Conservation (phyloP, 371 early-diverging fungal genomes). For the Mortierella sp. region DNA sequence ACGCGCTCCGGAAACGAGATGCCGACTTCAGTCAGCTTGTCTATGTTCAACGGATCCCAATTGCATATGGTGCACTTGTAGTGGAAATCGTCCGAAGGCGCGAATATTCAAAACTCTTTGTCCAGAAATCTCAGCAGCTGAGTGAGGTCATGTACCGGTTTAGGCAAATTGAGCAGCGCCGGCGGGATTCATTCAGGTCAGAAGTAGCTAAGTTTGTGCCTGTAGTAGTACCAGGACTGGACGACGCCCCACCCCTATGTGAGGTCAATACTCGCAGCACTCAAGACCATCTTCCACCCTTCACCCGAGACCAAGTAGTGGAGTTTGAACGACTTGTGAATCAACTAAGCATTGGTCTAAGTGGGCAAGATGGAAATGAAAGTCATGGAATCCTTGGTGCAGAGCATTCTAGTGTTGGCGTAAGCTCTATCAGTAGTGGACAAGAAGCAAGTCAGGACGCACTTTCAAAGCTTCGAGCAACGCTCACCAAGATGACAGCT, state of each 20-base stretch:
- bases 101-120: constrained; percentile 71
- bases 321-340: constrained; percentile 61
- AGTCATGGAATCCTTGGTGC: constrained; percentile 11
- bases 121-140: constrained; percentile 68
- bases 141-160: constrained; percentile 75
- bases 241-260: constrained; percentile 72
- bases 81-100: constrained; percentile 81
- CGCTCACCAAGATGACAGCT: constrained; percentile 64
- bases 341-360: constrained; percentile 49
- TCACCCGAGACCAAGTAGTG: constrained; percentile 66
- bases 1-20: constrained; percentile 45
- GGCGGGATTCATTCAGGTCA: constrained; percentile 72
- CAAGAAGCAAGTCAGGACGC: constrained; percentile 44
- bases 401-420: constrained; percentile 25
- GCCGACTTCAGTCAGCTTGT: constrained; percentile 63
- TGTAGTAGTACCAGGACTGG: constrained; percentile 66
- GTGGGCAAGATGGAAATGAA: constrained; percentile 24
- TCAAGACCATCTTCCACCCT: constrained; percentile 62
- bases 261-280: constrained; percentile 72
- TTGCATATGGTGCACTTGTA: constrained; percentile 66
- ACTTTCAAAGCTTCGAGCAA: constrained; percentile 62
- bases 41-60: constrained; percentile 72
- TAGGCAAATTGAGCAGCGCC: constrained; percentile 68
- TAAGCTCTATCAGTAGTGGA: constrained; percentile 28
- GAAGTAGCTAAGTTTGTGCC: constrained; percentile 73